Conservation (phyloP, 768 basidiomycete genomes). For the Sarcodon aspratus region DNA sequence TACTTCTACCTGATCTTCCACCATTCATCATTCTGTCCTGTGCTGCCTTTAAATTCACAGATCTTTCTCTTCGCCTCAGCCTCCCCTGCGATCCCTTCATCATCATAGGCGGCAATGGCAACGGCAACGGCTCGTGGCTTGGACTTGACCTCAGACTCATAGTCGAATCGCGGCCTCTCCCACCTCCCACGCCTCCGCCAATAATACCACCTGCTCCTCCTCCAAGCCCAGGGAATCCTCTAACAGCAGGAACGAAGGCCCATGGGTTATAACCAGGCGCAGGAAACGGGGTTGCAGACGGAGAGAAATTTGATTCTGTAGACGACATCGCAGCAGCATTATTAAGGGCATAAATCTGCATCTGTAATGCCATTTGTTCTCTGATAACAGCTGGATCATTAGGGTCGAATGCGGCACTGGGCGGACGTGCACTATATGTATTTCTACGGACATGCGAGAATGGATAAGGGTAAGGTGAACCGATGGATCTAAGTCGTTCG, state of each 20-base stretch:
- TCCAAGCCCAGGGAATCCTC: slow-evolving; percentile 6
- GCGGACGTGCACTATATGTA: slow-evolving; percentile 20
- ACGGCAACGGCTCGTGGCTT: slow-evolving; percentile 50
- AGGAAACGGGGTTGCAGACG: slow-evolving; percentile 65
- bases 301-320: slow-evolving; percentile 69
- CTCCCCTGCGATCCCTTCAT: slow-evolving; percentile 22
- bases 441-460: slow-evolving; percentile 62
- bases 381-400: slow-evolving; percentile 41
- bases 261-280: slow-evolving; percentile 55
- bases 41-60: slow-evolving; percentile 21
- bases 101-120: slow-evolving; percentile 36
- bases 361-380: slow-evolving; percentile 64
- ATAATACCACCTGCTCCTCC: slow-evolving; percentile 30
- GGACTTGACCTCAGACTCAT: slow-evolving; percentile 65
- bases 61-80: slow-evolving; percentile 32
- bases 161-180: slow-evolving; percentile 26
- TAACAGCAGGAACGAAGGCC: slow-evolving; percentile 45
- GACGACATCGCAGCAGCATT: slow-evolving; percentile 47
- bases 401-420: slow-evolving; percentile 25
- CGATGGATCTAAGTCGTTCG: slow-evolving; percentile 23
- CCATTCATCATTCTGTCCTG: slow-evolving; percentile 5
- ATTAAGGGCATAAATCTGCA: slow-evolving; percentile 67
- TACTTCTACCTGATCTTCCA: slow-evolving; percentile 21
- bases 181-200: slow-evolving; percentile 18
- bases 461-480: slow-evolving; percentile 74